These are phyloP conservation scores for Aspergillus sp. DNA, from an alignment of 2,329 filamentous ascomycete species.

Conservation along the genomic window DNA sequence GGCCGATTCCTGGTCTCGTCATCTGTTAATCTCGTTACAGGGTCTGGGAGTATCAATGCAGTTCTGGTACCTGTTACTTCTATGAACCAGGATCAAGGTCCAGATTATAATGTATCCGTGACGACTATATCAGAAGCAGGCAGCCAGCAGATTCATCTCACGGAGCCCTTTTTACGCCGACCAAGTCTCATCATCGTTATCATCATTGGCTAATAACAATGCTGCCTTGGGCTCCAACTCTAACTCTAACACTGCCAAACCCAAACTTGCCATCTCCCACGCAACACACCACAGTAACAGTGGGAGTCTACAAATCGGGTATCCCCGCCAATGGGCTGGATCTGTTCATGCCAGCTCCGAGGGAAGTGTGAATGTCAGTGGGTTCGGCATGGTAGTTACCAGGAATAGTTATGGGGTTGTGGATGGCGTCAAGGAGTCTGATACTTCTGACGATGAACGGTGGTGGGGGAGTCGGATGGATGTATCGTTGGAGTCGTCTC, in stretches of 20 bases:
- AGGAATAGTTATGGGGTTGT: too few species aligned
- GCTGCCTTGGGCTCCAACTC: background rate
- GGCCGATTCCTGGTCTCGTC: constrained; percentile 46
- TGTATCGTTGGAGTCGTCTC: too few species aligned
- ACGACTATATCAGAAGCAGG: constrained; percentile 11
- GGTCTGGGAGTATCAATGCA: constrained; percentile 46
- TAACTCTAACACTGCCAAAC: background rate
- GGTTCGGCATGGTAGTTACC: too few species aligned
- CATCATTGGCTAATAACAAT: constrained; percentile 1
- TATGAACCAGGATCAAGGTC: background rate
- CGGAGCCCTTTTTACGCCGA: constrained; percentile 7
- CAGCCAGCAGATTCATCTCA: constrained; percentile 11
- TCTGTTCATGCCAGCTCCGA: too few species aligned
- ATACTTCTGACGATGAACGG: too few species aligned
- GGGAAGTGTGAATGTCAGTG: too few species aligned
- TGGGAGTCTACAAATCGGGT: too few species aligned
- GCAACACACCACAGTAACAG: too few species aligned
- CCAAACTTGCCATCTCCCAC: too few species aligned
- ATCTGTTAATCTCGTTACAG: constrained; percentile 42
- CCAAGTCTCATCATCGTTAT: background rate
- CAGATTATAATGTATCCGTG: constrained; percentile 9
- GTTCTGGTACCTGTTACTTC: constrained; percentile 41
- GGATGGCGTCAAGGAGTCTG: too few species aligned
- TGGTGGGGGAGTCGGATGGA: too few species aligned
- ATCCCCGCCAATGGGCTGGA: too few species aligned